Evolutionary conservation across 2,329 filamentous ascomycete genomes (phyloP), one percentile per base, ranked within the genome.

Genomic region (Zymoseptoria ardabiliae): DNA sequence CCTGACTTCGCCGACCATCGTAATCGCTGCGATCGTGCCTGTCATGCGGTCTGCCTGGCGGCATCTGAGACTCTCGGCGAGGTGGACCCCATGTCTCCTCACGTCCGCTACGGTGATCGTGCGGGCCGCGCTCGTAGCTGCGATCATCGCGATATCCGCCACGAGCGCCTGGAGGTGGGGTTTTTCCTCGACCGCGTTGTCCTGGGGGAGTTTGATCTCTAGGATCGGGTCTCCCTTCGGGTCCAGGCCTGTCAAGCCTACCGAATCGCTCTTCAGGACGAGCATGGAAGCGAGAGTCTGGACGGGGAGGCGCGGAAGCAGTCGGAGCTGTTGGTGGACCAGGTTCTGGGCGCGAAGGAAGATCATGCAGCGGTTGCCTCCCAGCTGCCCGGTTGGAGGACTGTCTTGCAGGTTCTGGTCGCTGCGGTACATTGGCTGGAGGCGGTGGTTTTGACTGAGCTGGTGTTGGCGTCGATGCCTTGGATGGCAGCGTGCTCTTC

Each of bases 281-380:
- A 41, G 64, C 61, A 57, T 58, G 65, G 35, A 75, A 74, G 21
- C 74, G 65, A 17, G 56, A 35, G 25, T 53, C 56, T 22, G 55
- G 50, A 2, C 59, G 41, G 20, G 17, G 13, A 21, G 50, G 50
- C 3, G 55, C 54, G 35, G 57, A 48, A n/a, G 53, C 54, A 10
- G 35, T 54, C 25, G 66, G 55, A 30, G 61, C 51, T 63, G 59
- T 35, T 57, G 54, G 48, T n/a, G 53, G 53, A 20, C 53, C 53
- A 17, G 58, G 30, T n/a, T 69, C 66, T 11, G 63, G 63, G n/a
- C 66, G 61, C 20, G 61, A 50, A 1, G 85, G 85, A 6, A 87
- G 73, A 17, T 72, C 72, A 63, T 77, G 77, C 25, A 73, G 66
- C 53, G 66, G 60, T 58, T 72, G 70, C 22, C 22, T 53, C 51